Percentiles rank a stretch among this genome's conserved stretches.
These are phyloP conservation scores for Kwoniella europaea DNA, from an alignment of 768 basidiomycete genomes.

Conservation along the genomic window DNA sequence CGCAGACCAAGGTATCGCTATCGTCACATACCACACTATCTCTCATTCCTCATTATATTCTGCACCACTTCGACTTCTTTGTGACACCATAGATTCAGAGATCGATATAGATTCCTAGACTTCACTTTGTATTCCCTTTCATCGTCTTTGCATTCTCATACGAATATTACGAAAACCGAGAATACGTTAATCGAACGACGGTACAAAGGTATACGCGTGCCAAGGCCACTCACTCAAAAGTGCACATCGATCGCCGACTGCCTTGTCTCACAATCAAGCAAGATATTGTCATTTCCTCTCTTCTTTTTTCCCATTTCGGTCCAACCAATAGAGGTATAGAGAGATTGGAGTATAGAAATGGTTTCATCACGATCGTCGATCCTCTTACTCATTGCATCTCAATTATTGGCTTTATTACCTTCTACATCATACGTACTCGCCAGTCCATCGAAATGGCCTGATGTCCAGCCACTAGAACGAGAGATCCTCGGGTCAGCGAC, in stretches of 20 bases:
- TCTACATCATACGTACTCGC: neutral
- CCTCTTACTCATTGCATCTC: constrained; percentile 19
- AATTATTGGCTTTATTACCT: constrained; percentile 18
- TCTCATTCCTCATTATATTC: neutral
- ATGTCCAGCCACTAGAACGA: neutral
- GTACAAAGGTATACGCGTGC: constrained; percentile 9
- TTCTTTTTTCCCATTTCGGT: neutral
- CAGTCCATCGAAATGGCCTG: neutral
- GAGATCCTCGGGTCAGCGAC: constrained; percentile 26
- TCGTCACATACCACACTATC: neutral
- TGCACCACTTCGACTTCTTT: neutral
- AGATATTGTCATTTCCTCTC: neutral
- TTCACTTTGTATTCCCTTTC: neutral
- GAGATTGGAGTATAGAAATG: constrained; percentile 2
- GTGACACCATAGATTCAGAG: neutral
- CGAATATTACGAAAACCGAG: neutral
- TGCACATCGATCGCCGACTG: constrained; percentile 9
- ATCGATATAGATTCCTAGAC: neutral
- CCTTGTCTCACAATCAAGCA: no score
- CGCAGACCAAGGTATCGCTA: neutral
- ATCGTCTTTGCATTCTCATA: neutral
- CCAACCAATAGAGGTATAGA: neutral
- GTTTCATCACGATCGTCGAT: constrained; percentile 13
- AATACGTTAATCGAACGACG: neutral
- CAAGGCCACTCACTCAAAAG: neutral